These are phyloP conservation scores for Cornus controversa DNA, from an alignment of 148 eudicot species.

Conservation along the genomic window DNA sequence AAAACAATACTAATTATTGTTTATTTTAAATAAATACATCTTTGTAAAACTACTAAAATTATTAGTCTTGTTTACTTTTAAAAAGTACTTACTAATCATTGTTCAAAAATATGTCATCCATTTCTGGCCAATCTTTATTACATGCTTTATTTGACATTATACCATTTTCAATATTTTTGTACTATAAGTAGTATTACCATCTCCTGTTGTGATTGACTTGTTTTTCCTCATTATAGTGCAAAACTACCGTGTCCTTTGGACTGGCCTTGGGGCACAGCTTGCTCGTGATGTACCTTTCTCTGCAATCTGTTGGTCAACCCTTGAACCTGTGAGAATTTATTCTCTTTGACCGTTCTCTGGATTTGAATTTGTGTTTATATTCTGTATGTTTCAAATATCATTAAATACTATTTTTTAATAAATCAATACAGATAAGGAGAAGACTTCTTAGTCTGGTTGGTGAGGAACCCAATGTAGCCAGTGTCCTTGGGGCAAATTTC, in stretches of 20 bases:
- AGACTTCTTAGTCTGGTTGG: slow-evolving; percentile 52
- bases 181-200: not conserved
- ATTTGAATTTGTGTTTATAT: not conserved
- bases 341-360: not conserved
- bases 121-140: no score
- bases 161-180: not conserved
- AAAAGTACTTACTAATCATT: no score
- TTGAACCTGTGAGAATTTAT: slow-evolving; percentile 70
- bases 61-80: no score
- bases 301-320: slow-evolving; percentile 92
- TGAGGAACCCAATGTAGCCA: slow-evolving; percentile 50
- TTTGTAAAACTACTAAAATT: not conserved
- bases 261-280: slow-evolving; percentile 97
- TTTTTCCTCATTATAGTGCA: slow-evolving; percentile 49
- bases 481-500: slow-evolving; percentile 76
- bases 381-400: not conserved
- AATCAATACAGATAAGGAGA: slow-evolving; percentile 57
- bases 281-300: slow-evolving; percentile 99
- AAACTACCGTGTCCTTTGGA: slow-evolving; percentile 73
- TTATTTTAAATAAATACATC: no score
- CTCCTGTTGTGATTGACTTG: not conserved
- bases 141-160: not conserved
- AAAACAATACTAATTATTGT: no score
- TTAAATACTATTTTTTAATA: not conserved
- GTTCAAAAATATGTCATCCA: not conserved